These are phyloP conservation scores for Calendula officinalis DNA, from an alignment of 129 eudicot genomes.

Conservation along the genomic window DNA sequence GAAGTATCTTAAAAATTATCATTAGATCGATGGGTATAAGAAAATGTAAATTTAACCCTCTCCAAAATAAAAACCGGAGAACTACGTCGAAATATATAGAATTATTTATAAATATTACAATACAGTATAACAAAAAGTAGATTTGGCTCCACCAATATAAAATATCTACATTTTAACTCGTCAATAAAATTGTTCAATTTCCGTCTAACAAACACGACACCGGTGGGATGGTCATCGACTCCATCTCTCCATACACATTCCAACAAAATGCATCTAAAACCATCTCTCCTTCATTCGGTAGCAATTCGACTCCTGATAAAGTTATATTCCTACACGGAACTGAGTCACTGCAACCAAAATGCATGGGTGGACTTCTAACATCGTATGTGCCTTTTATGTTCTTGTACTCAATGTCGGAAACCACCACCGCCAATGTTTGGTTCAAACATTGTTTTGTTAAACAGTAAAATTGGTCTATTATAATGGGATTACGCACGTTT, in stretches of 20 bases:
- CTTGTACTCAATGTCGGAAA: slow-evolving; percentile 33
- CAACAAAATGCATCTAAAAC: slow-evolving; percentile 53
- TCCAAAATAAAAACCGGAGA: too few relatives aligned
- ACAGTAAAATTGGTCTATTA: slow-evolving; percentile 65
- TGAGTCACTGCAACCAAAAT: slow-evolving; percentile 60
- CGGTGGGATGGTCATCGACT: slow-evolving; percentile 52
- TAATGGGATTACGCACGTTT: slow-evolving; percentile 54
- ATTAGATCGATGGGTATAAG: too few relatives aligned
- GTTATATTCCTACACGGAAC: slow-evolving; percentile 54
- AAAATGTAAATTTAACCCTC: too few relatives aligned
- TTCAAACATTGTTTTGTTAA: slow-evolving; percentile 36
- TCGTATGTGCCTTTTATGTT: slow-evolving; percentile 52
- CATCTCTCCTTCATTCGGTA: slow-evolving; percentile 41
- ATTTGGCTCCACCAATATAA: too few relatives aligned
- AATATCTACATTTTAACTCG: too few relatives aligned
- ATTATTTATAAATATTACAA: too few relatives aligned
- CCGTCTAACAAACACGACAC: slow-evolving; percentile 45
- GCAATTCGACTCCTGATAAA: slow-evolving; percentile 45
- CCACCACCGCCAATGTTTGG: slow-evolving; percentile 43
- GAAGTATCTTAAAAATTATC: too few relatives aligned
- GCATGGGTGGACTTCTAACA: slow-evolving; percentile 48
- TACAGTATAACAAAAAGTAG: background rate
- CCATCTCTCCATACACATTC: slow-evolving; percentile 46
- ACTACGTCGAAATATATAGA: too few relatives aligned
- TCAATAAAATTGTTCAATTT: too few relatives aligned